Percentiles rank a stretch among this genome's conserved stretches.
Conservation (phyloP, 306 rosid species). For the Gastrolobium villosum region DNA sequence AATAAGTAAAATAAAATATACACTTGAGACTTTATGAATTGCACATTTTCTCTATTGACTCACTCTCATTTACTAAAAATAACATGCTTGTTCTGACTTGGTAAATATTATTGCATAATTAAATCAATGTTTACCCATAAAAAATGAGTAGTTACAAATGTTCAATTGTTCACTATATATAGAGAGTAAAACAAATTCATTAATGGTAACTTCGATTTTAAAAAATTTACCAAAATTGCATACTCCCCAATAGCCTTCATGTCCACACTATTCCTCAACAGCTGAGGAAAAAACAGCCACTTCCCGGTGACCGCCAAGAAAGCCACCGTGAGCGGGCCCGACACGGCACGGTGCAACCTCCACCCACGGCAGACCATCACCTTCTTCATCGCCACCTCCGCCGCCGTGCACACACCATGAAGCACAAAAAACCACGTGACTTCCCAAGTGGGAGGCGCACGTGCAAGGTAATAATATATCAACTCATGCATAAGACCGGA, state of each 20-base stretch:
- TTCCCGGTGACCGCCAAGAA: constrained; percentile 57
- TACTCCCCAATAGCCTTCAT: constrained; percentile 55
- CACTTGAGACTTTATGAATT: too few species aligned
- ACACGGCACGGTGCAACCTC: constrained; percentile 53
- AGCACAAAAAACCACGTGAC: constrained; percentile 74
- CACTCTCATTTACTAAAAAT: too few species aligned
- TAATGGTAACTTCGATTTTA: constrained; percentile 16
- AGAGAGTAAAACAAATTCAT: neutral
- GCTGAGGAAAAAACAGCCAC: constrained; percentile 75
- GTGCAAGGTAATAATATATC: constrained; percentile 66
- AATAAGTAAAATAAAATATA: too few species aligned
- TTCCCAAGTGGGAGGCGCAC: constrained; percentile 83
- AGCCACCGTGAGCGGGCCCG: constrained; percentile 50
- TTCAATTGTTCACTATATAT: neutral
- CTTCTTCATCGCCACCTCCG: constrained; percentile 68
- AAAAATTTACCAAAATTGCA: constrained; percentile 40
- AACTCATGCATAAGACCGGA: constrained; percentile 80
- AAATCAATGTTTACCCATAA: neutral
- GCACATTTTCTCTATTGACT: too few species aligned
- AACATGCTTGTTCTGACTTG: too few species aligned
- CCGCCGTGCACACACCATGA: constrained; percentile 61
- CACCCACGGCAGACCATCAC: constrained; percentile 41
- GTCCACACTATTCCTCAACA: constrained; percentile 64
- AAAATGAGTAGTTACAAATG: neutral
- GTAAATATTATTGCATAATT: too few species aligned